These are phyloP conservation scores for Heracleum sosnowskyi DNA, from an alignment of 129 eudicot species.

Conservation along the genomic window DNA sequence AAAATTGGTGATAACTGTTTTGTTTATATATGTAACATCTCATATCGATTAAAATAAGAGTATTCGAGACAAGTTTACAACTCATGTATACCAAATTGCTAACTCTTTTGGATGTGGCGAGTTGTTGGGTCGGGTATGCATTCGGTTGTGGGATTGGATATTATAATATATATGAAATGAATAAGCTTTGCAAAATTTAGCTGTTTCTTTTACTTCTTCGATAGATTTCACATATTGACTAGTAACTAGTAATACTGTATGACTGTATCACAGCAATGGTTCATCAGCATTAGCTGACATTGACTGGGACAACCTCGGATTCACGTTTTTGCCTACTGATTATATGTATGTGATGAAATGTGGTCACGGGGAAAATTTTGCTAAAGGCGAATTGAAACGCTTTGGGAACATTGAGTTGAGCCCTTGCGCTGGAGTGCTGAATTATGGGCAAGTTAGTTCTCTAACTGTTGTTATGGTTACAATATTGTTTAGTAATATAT, in stretches of 20 bases:
- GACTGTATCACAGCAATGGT: conserved; percentile 16
- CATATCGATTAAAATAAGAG: too few species aligned
- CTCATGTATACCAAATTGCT: too few species aligned
- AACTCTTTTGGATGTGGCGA: too few species aligned
- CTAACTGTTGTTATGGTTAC: conserved; percentile 2
- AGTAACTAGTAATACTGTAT: neutral
- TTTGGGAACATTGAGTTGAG: conserved; percentile 84
- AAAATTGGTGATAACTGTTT: neutral
- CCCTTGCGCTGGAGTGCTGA: conserved; percentile 79
- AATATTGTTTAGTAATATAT: neutral
- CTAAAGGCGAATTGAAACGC: conserved; percentile 57
- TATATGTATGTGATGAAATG: conserved; percentile 72
- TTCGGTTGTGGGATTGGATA: too few species aligned
- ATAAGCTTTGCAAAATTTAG: neutral
- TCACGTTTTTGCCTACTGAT: conserved; percentile 60
- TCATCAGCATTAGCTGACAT: conserved; percentile 46
- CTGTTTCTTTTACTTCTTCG: neutral
- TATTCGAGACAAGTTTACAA: too few species aligned
- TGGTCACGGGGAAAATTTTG: conserved; percentile 46
- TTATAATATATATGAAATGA: too few species aligned
- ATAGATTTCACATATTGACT: conserved; percentile 12
- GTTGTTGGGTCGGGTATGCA: too few species aligned
- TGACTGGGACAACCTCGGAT: conserved; percentile 85
- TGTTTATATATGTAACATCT: neutral
- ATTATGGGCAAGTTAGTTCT: conserved; percentile 83